Evolutionary conservation across 75 land plant species (phyloP).

Genomic region (Cunninghamia lanceolata): DNA sequence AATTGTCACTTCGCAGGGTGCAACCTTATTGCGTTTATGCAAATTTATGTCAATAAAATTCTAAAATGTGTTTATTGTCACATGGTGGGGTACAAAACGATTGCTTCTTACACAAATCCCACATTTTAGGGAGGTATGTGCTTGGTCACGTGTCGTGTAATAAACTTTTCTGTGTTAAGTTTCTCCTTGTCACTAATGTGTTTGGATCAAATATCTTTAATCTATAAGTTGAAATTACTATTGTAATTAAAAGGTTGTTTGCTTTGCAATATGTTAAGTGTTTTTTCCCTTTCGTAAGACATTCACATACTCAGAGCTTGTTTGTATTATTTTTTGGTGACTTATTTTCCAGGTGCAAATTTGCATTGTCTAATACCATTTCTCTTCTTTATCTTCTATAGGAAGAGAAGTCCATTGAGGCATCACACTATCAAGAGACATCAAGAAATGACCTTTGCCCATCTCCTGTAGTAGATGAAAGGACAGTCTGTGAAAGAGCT

Average conservation of each 20-base stretch:
- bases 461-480: no score
- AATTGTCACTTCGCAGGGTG: no score
- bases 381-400: no score
- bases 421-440: no score
- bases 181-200: neutral
- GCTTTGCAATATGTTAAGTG: neutral
- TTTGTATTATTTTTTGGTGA: neutral
- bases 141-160: neutral
- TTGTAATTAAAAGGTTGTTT: neutral
- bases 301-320: neutral
- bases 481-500: no score
- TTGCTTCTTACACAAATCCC: conserved; percentile 65
- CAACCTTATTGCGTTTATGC: no score
- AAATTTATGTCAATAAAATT: neutral
- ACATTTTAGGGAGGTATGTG: conserved; percentile 64
- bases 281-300: neutral
- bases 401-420: no score
- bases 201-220: neutral
- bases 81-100: conserved; percentile 57
- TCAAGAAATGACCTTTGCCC: no score
- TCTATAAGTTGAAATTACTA: neutral
- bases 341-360: no score
- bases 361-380: no score
- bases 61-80: conserved; percentile 7
- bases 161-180: neutral